phyloP scores from a whole-genome alignment of 768 basidiomycete genomes.

The Tricholoma furcatifolium region DNA sequence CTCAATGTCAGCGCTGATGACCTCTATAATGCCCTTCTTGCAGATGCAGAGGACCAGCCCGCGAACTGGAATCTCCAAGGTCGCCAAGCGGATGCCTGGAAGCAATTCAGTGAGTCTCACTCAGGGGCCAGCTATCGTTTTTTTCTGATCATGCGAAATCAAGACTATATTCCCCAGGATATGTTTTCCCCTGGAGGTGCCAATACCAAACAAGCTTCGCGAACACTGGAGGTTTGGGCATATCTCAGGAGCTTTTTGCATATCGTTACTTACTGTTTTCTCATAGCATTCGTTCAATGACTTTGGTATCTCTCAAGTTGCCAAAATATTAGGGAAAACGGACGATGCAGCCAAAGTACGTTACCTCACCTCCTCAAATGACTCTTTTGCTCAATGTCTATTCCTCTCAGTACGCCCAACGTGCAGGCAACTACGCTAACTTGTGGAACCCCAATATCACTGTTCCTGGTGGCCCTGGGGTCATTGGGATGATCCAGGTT shows the following conservation, averaged over 20 bases:
- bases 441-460: constrained; percentile 59
- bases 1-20: constrained; percentile 47
- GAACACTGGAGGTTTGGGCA: constrained; percentile 52
- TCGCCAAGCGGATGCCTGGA: constrained; percentile 57
- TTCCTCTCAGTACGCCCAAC: constrained; percentile 43
- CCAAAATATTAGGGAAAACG: constrained; percentile 48
- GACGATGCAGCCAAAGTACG: constrained; percentile 51
- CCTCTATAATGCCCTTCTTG: constrained; percentile 56
- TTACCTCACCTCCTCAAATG: not conserved
- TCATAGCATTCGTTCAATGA: constrained; percentile 61
- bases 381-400: not conserved
- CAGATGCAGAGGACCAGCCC: constrained; percentile 57
- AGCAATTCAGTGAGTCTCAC: constrained; percentile 38
- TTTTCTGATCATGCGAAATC: not conserved
- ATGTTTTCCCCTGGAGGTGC: constrained; percentile 48
- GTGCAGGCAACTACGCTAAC: constrained; percentile 56
- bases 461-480: constrained; percentile 44
- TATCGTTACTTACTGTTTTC: not conserved
- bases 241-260: not conserved
- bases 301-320: constrained; percentile 64
- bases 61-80: constrained; percentile 65
- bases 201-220: constrained; percentile 60
- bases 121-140: not conserved
- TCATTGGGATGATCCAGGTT: constrained; percentile 64
- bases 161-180: constrained; percentile 41